Conservation (phyloP, 768 basidiomycete species). For the Gymnopilus junonius region DNA sequence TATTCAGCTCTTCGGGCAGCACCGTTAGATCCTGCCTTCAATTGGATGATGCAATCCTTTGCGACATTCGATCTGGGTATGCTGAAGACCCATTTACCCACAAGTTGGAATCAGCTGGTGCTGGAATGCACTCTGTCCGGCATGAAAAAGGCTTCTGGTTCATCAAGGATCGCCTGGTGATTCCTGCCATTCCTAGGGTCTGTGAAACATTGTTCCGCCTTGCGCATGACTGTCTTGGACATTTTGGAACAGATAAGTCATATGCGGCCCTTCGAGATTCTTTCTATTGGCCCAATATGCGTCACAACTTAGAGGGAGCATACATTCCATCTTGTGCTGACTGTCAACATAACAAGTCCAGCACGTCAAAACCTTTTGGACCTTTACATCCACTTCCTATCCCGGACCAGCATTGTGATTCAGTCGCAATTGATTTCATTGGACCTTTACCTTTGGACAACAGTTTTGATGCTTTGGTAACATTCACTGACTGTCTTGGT, state of each 20-base stretch:
- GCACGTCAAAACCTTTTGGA: neutral
- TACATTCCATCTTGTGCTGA: neutral
- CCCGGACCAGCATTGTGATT: too few relatives aligned
- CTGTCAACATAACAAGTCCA: neutral
- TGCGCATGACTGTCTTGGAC: constrained; percentile 10
- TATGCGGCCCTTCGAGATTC: neutral
- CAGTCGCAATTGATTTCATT: too few relatives aligned
- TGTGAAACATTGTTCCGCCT: constrained; percentile 1
- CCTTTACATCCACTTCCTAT: too few relatives aligned
- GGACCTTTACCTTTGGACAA: too few relatives aligned
- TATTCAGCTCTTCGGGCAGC: too few relatives aligned
- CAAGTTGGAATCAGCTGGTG: neutral
- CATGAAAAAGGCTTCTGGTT: neutral
- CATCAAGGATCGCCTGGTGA: neutral
- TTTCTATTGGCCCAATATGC: too few relatives aligned
- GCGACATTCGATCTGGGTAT: neutral
- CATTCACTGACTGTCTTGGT: too few relatives aligned
- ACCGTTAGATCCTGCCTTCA: neutral
- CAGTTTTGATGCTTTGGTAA: too few relatives aligned
- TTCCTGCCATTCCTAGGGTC: neutral
- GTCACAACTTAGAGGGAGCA: too few relatives aligned
- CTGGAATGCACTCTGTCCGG: neutral
- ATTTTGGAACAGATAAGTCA: constrained; percentile 9
- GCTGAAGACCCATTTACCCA: neutral
- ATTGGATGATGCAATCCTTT: neutral